Evolutionary conservation across 305 asterid genomes (phyloP).

Genomic region (Solanum hybrid): DNA sequence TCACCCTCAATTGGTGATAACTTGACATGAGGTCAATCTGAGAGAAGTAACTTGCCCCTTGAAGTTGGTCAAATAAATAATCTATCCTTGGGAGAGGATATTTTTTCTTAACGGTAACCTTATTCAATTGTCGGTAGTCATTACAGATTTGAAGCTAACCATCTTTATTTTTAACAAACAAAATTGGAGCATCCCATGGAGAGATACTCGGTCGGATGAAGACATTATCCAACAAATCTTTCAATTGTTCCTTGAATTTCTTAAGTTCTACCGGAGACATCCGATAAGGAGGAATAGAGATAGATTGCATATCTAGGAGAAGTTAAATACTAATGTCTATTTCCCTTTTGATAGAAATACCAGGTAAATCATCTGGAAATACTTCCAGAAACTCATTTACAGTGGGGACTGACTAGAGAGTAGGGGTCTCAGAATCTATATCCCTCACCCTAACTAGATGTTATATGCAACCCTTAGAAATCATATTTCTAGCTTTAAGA

Average conservation of each 20-base stretch:
- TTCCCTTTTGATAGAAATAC: neutral
- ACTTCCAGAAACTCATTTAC: neutral
- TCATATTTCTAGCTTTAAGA: neutral
- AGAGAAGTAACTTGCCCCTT: neutral
- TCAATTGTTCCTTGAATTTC: neutral
- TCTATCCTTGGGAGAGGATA: neutral
- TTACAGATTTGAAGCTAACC: neutral
- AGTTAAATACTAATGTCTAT: neutral
- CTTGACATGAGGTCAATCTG: neutral
- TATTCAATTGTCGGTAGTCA: neutral
- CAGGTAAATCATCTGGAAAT: neutral
- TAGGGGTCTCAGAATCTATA: neutral
- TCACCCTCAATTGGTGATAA: neutral
- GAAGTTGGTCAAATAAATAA: neutral
- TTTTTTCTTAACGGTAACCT: neutral
- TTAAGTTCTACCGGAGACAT: neutral
- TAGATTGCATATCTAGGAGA: neutral
- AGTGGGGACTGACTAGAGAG: neutral
- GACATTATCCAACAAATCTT: neutral
- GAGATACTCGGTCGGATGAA: neutral
- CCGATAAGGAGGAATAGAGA: neutral
- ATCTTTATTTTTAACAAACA: neutral
- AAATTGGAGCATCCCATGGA: neutral
- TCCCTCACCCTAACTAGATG: neutral
- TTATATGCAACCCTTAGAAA: neutral